Evolutionary conservation across 2,329 filamentous ascomycete genomes (phyloP), one percentile per base, ranked within the genome.

Genomic region (Didymellaceae sp.): DNA sequence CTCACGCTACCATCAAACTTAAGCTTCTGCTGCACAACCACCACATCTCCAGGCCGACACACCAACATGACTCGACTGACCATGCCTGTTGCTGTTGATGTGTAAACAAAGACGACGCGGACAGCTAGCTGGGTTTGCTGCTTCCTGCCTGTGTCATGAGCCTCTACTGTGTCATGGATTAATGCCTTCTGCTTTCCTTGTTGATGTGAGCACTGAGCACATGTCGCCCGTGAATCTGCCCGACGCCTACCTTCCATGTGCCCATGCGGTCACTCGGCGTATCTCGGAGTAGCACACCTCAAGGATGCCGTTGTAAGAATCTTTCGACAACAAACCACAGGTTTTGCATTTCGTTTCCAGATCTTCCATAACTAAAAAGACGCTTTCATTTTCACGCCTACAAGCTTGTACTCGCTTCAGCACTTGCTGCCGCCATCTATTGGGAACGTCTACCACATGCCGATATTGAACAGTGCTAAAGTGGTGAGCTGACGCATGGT

Each of bases 171-270:
- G 20, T 25, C 35, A 45, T 31, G 30, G 34, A 37, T 32, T 13
- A 30, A 10, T 16, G 13, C 26, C 32, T 20, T 31, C 10, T 10
- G 31, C 44, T 25, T 45, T 30, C 31, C 26, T 35, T 33, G 40
- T 45, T 35, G 30, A 34, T 26, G 40, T 45, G 34, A 45, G 34
- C 40, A 33, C 33, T 39, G 40, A 30, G 47, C 41, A 41, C 48
- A 45, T 42, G 35, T 37, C 48, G 37, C 48, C 48, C 48, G 48
- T 43, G 38, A 52, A 52, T 52, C 41, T 43, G 37, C 38, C 48
- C 42, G 48, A 38, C 42, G 37, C 48, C 46, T 35, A 9, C 11
- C 26, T 28, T 28, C 26, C 8, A 46, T 38, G 42, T 37, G 41
- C 35, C 31, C 26, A 11, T 35, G 26, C 31, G 25, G 24, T 21